Conservation (phyloP, 495 filamentous ascomycete species). For the Letharia lupina region DNA sequence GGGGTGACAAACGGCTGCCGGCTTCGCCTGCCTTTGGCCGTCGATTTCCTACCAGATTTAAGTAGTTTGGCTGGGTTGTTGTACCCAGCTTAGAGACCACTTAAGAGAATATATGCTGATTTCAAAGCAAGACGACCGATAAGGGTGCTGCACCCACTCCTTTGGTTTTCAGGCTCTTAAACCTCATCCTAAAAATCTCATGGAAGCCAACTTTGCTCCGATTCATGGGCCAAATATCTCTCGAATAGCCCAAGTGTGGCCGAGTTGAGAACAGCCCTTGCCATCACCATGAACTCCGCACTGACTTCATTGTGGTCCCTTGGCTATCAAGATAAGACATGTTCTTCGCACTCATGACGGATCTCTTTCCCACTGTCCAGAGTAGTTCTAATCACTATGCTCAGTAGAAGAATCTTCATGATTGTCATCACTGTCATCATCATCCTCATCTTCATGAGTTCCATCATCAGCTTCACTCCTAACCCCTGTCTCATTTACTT, state of each 20-base stretch:
- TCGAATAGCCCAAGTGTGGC: neutral
- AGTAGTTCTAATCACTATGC: neutral
- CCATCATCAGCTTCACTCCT: conserved; percentile 17
- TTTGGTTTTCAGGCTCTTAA: neutral
- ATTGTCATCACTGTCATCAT: neutral
- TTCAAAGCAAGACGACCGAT: neutral
- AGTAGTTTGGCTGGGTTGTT: neutral
- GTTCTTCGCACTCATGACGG: neutral
- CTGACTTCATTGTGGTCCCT: neutral
- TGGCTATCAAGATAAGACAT: neutral
- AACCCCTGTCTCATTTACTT: conserved; percentile 23
- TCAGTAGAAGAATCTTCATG: neutral
- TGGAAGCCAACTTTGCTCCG: neutral
- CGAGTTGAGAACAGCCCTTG: neutral
- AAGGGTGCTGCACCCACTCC: neutral
- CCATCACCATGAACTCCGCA: neutral
- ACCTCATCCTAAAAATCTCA: neutral
- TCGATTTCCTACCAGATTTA: neutral
- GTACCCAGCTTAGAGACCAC: neutral
- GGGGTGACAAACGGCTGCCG: neutral
- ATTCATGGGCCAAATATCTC: neutral
- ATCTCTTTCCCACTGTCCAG: neutral
- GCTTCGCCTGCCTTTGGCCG: neutral
- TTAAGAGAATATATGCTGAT: neutral
- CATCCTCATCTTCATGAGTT: neutral